These are phyloP conservation scores for Fusarium drepaniforme DNA, from an alignment of 2,329 filamentous ascomycete species.

Conservation along the genomic window DNA sequence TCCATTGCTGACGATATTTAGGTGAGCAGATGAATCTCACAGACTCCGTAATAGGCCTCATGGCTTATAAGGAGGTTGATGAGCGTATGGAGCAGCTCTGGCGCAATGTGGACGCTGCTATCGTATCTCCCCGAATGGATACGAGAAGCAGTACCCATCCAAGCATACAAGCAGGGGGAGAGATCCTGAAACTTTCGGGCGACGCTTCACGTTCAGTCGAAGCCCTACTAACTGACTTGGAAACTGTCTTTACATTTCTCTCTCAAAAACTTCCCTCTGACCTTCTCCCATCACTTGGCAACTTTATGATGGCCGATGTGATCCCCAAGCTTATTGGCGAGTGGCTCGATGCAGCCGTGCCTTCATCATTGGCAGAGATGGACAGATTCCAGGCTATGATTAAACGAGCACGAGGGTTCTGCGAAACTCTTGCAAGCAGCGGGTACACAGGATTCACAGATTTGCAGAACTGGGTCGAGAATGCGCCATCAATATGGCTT, in stretches of 20 bases:
- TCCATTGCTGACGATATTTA: constrained; percentile 41
- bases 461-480: constrained; percentile 83
- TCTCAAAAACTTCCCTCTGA: constrained; percentile 64
- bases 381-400: constrained; percentile 78
- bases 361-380: constrained; percentile 79
- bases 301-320: constrained; percentile 77
- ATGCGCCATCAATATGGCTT: constrained; percentile 87
- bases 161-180: constrained; percentile 56
- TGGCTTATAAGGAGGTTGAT: constrained; percentile 72
- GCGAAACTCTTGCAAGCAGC: constrained; percentile 69
- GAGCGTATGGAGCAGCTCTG: constrained; percentile 71
- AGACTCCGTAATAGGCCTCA: constrained; percentile 67
- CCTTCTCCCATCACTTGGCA: constrained; percentile 71
- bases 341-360: constrained; percentile 84
- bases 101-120: constrained; percentile 70
- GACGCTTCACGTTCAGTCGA: constrained; percentile 60
- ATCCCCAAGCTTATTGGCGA: constrained; percentile 75
- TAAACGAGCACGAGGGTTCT: constrained; percentile 73
- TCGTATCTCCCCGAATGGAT: constrained; percentile 71
- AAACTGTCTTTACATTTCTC: constrained; percentile 64
- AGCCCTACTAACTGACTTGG: constrained; percentile 66
- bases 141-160: constrained; percentile 49
- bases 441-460: constrained; percentile 73
- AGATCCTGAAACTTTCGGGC: constrained; percentile 58
- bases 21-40: constrained; percentile 65